Evolutionary conservation across 495 filamentous ascomycete genomes (phyloP).

Genomic region (Elaphomyces granulatus): DNA sequence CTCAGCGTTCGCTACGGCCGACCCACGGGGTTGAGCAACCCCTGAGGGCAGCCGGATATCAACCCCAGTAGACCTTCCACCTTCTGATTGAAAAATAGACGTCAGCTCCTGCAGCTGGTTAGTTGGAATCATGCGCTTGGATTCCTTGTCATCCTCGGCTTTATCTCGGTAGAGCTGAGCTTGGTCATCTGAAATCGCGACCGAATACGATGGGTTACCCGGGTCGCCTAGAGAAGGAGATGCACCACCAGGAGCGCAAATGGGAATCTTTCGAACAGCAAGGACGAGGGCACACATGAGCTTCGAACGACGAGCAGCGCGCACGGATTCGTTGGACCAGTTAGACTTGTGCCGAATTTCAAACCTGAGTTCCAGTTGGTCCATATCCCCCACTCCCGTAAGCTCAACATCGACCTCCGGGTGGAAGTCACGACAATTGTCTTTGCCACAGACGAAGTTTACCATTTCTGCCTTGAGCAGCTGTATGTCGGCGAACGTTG

Average conservation of each 20-base stretch:
- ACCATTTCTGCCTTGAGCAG: constrained; percentile 67
- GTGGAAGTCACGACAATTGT: constrained; percentile 87
- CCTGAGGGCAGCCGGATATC: constrained; percentile 17
- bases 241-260: constrained; percentile 67
- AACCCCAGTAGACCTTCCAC: constrained; percentile 21
- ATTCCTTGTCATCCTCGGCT: constrained; percentile 46
- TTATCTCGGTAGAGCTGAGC: constrained; percentile 45
- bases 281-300: constrained; percentile 91
- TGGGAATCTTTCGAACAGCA: constrained; percentile 74
- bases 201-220: constrained; percentile 57
- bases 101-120: constrained; percentile 8
- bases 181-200: constrained; percentile 51
- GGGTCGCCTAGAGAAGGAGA: constrained; percentile 50
- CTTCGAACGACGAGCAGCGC: constrained; percentile 73
- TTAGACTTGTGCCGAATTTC: constrained; percentile 89
- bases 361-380: constrained; percentile 70
- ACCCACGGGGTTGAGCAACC: constrained; percentile 18
- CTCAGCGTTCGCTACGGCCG: constrained; percentile 16
- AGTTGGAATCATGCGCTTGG: constrained; percentile 42
- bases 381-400: constrained; percentile 66
- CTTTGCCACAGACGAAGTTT: constrained; percentile 66
- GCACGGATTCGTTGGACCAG: constrained; percentile 84
- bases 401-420: constrained; percentile 66
- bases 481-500: constrained; percentile 75
- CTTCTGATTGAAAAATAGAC: constrained; percentile 7